These are phyloP conservation scores for Achaetomium macrosporum DNA, from an alignment of 2,329 filamentous ascomycete genomes.

Conservation along the genomic window DNA sequence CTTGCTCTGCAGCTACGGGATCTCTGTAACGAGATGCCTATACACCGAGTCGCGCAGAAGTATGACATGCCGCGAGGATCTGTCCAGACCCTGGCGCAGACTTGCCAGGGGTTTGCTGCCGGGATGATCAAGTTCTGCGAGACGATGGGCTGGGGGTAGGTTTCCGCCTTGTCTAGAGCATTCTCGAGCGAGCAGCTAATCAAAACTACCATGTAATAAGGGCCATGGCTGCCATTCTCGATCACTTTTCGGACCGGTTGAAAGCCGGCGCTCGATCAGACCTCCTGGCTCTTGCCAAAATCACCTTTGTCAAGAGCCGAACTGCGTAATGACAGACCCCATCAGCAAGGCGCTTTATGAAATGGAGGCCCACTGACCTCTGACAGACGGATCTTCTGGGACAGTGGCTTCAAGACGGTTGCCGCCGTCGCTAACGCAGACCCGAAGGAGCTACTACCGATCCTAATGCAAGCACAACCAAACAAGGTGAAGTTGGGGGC, in stretches of 20 bases:
- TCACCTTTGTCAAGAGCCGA: conserved; percentile 70
- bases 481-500: conserved; percentile 54
- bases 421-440: conserved; percentile 64
- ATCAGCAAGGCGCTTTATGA: background rate
- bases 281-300: conserved; percentile 62
- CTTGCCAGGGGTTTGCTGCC: conserved; percentile 71
- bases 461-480: conserved; percentile 69
- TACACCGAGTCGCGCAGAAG: conserved; percentile 63
- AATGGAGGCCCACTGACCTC: background rate
- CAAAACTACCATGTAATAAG: conserved; percentile 31
- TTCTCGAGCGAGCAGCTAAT: conserved; percentile 2
- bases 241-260: conserved; percentile 69
- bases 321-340: conserved; percentile 49
- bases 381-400: conserved; percentile 57
- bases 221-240: conserved; percentile 63
- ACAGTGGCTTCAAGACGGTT: conserved; percentile 67
- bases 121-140: conserved; percentile 77
- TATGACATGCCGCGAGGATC: conserved; percentile 65
- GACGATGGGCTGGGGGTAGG: conserved; percentile 65
- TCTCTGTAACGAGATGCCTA: conserved; percentile 68
- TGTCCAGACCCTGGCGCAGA: conserved; percentile 67
- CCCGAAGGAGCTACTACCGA: conserved; percentile 59
- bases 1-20: conserved; percentile 72
- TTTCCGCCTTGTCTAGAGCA: conserved; percentile 4
- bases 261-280: conserved; percentile 67